Percentiles rank a stretch among this genome's conserved stretches.
phyloP scores from a whole-genome alignment of 176 grass and related monocot genomes.

The Eleusine indica region DNA sequence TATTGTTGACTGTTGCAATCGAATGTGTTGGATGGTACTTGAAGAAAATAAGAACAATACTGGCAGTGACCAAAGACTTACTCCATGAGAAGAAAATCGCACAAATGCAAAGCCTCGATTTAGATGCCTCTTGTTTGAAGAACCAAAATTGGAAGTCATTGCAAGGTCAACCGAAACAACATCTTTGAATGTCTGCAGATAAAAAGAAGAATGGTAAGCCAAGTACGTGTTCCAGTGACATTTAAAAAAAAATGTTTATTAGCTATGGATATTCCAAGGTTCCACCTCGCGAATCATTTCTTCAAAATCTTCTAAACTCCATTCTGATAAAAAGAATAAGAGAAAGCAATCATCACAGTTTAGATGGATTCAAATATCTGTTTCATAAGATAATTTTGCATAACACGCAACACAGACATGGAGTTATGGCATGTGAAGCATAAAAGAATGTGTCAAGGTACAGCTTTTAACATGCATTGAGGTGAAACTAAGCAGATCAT shows the following conservation, averaged over 20 bases:
- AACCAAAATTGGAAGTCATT: constrained; percentile 52
- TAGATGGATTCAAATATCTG: constrained; percentile 4
- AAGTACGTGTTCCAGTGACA: background rate
- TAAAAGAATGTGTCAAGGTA: constrained; percentile 6
- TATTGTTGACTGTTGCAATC: background rate
- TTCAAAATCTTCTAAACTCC: constrained; percentile 75
- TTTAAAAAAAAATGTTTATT: constrained; percentile 14
- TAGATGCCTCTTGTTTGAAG: constrained; percentile 55
- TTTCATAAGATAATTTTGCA: constrained; percentile 14
- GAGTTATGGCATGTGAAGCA: background rate
- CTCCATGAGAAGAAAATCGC: constrained; percentile 75
- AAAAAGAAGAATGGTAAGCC: constrained; percentile 26
- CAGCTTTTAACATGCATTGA: background rate
- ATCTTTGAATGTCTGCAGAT: constrained; percentile 71
- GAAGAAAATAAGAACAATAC: background rate
- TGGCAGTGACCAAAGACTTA: constrained; percentile 47
- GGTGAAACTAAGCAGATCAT: background rate
- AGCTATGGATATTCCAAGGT: background rate
- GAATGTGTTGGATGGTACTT: background rate
- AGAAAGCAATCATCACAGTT: constrained; percentile 30
- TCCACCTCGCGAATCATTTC: constrained; percentile 74
- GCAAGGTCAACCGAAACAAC: constrained; percentile 79
- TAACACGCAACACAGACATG: constrained; percentile 5
- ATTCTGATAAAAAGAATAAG: constrained; percentile 54
- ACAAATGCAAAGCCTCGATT: constrained; percentile 88